Conservation (phyloP, 169 alveolate genomes). For the Plasmodium relictum region DNA sequence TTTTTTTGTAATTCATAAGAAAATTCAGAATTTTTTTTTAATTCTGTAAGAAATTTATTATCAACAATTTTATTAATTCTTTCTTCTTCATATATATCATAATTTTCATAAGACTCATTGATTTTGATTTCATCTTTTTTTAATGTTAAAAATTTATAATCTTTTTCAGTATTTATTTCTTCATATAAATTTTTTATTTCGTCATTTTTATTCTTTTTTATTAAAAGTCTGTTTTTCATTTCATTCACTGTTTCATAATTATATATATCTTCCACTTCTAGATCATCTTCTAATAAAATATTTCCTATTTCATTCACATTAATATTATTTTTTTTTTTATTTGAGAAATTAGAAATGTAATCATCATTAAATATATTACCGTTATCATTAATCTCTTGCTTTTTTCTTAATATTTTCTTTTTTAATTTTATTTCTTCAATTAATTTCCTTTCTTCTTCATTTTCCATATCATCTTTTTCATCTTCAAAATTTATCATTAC, state of each 20-base stretch:
- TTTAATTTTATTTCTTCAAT: constrained; percentile 70
- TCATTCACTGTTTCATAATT: constrained; percentile 62
- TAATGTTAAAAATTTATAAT: neutral
- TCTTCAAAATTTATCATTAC: constrained; percentile 9
- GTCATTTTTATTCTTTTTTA: constrained; percentile 54
- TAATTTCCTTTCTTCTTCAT: constrained; percentile 74
- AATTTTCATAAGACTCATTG: neutral
- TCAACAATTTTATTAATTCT: constrained; percentile 34
- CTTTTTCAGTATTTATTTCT: neutral
- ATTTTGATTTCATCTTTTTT: neutral
- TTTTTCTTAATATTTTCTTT: constrained; percentile 61
- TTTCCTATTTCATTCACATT: neutral
- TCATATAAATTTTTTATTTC: constrained; percentile 20
- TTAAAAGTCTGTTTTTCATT: constrained; percentile 47
- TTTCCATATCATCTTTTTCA: constrained; percentile 17
- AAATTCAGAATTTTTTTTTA: neutral
- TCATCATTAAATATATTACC: neutral
- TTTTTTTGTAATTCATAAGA: neutral
- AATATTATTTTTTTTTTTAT: neutral
- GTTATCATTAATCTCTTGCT: constrained; percentile 14
- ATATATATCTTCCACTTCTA: constrained; percentile 50
- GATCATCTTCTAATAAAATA: constrained; percentile 23
- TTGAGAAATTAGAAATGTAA: neutral
- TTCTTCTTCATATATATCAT: constrained; percentile 35
- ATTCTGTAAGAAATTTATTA: neutral